Conservation (phyloP, 2,329 filamentous ascomycete species). For the Botrytis tulipae region DNA sequence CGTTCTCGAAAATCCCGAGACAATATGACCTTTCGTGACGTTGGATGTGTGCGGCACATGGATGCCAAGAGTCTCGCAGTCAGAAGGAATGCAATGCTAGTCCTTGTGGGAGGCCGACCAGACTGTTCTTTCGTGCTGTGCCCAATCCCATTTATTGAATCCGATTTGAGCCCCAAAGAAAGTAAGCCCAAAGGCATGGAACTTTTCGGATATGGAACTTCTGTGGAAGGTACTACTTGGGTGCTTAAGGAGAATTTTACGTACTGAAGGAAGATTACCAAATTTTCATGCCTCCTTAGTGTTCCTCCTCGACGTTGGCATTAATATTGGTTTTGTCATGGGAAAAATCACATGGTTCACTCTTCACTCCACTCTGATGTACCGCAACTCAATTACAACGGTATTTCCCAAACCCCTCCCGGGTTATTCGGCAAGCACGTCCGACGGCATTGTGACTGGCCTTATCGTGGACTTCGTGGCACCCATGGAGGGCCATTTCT, state of each 20-base stretch:
- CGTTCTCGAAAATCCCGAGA: neutral
- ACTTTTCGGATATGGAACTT: neutral
- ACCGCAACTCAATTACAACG: conserved; percentile 13
- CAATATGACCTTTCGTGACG: conserved; percentile 3
- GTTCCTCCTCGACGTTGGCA: neutral
- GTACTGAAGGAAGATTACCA: conserved; percentile 8
- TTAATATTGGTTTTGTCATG: neutral
- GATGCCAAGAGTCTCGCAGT: neutral
- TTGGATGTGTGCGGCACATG: conserved; percentile 15
- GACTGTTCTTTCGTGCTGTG: neutral
- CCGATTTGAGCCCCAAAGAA: neutral
- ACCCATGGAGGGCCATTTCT: conserved; percentile 8
- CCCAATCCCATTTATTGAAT: neutral
- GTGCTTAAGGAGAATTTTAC: neutral
- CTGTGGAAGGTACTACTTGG: neutral
- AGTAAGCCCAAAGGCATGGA: neutral
- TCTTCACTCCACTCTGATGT: conserved; percentile 8
- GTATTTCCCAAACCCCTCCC: conserved; percentile 13
- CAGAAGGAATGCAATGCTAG: neutral
- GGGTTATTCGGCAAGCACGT: conserved; percentile 19
- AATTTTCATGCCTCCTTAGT: neutral
- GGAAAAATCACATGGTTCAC: neutral
- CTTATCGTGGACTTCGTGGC: conserved; percentile 23
- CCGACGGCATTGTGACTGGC: conserved; percentile 17
- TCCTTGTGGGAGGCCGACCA: neutral